Base-by-base conservation (phyloP, 768 basidiomycete genomes). In the Leccinum ochraceum region DNA sequence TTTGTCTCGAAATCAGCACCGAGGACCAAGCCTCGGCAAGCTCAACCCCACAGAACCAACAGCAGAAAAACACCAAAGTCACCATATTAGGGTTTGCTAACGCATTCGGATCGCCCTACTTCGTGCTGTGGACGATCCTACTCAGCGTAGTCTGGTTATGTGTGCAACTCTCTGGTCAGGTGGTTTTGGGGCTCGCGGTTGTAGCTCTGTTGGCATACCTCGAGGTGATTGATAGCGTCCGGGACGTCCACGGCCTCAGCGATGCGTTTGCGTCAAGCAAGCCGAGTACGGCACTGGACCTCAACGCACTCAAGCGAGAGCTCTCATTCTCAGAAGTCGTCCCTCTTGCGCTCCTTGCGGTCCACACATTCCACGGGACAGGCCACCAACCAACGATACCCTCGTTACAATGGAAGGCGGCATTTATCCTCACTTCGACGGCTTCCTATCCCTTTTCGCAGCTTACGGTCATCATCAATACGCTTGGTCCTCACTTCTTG, bases 351-450 rank as follows among this genome's bases (percentile, higher is more conserved):
- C 81, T 98, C 8, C 79, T 97, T 11, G 89, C 87, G 0, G 74
- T 90, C 42, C 83, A 92, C 53, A 74, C 83, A 8, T 98, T 95
- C 80, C 92, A 90, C 71, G 79, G 84, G 0, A 98, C 95, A 0
- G 96, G 97, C 2, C 97, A 99, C 68, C 95, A 98, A 74, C 83
- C 94, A 1, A 88, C 88, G 3, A 80, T 98, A 42, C 83, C 93
- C 1, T 90, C 92, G 3, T 84, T 99, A 48, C 96, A 98, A 66
- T 99, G 96, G 97, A 97, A 97, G 73, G 77, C 89, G 1, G 95
- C 91, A 7, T 99, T 98, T 74, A 72, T 98, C 30, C 80, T 99
- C 58, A 84, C 86, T 2, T 77, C 84, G 3, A 85, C 80, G 1
- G 78, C 94, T 49, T 78, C 75, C 11, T 94, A 92, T 70, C 87